These are phyloP conservation scores for Scheffersomyces titani DNA, from an alignment of 1,139 yeast genomes.

Conservation along the genomic window DNA sequence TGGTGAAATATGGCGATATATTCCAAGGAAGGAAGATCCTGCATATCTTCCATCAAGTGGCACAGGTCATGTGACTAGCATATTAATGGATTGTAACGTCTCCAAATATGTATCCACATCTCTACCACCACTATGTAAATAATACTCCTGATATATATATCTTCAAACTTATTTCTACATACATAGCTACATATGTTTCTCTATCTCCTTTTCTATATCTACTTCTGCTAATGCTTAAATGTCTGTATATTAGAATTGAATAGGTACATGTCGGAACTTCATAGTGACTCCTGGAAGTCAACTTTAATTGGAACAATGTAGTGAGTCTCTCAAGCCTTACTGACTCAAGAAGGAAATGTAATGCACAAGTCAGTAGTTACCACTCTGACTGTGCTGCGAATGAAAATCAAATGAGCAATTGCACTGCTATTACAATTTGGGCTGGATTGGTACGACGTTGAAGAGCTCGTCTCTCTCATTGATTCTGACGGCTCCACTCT, in stretches of 20 bases:
- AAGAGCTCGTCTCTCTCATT: slow-evolving; percentile 45
- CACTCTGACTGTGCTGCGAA: not conserved
- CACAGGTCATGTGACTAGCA: too few relatives aligned
- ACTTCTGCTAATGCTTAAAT: too few relatives aligned
- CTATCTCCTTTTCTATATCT: not conserved
- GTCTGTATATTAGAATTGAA: not conserved
- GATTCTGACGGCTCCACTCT: slow-evolving; percentile 60
- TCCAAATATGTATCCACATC: too few relatives aligned
- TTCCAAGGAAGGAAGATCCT: too few relatives aligned
- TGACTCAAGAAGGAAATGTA: not conserved
- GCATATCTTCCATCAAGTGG: too few relatives aligned
- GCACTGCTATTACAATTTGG: slow-evolving; percentile 30
- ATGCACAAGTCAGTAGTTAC: not conserved
- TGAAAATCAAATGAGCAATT: not conserved
- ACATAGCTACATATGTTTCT: not conserved
- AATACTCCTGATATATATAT: too few relatives aligned
- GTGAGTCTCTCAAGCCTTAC: not conserved
- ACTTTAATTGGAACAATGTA: not conserved
- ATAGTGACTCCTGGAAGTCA: not conserved
- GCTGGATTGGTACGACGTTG: slow-evolving; percentile 43
- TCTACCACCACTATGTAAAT: too few relatives aligned
- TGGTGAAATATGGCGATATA: too few relatives aligned
- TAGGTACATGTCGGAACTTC: not conserved
- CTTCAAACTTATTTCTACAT: too few relatives aligned
- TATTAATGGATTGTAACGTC: too few relatives aligned